Percentiles rank a stretch among this genome's conserved stretches.
These are phyloP conservation scores for Calonectria fujianensis DNA, from an alignment of 2,329 filamentous ascomycete species.

Conservation along the genomic window DNA sequence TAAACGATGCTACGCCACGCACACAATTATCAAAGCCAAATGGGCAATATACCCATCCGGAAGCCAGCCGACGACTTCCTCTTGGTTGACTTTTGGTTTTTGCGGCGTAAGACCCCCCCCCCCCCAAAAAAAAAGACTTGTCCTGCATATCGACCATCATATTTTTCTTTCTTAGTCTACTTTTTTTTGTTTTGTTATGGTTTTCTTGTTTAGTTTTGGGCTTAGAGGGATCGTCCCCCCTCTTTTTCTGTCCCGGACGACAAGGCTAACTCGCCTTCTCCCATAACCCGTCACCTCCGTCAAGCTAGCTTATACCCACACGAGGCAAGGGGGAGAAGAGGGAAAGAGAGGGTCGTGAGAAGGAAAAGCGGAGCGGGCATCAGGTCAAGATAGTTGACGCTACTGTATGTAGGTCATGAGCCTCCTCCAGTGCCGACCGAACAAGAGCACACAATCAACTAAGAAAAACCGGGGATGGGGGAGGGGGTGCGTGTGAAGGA, in stretches of 20 bases:
- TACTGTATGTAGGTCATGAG: slow-evolving; percentile 16
- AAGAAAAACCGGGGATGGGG: background rate
- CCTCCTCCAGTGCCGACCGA: background rate
- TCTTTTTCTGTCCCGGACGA: background rate
- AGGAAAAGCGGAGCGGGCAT: too few relatives aligned
- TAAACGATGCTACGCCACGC: slow-evolving; percentile 11
- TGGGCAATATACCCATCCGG: slow-evolving; percentile 12
- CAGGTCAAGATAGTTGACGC: background rate
- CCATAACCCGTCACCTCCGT: background rate
- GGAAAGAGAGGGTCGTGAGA: background rate
- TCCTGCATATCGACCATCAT: slow-evolving; percentile 2
- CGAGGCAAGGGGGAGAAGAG: background rate
- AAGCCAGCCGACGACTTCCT: slow-evolving; percentile 14
- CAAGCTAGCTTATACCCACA: background rate
- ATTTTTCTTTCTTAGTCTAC: background rate
- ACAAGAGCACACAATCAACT: background rate
- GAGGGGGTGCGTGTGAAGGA: too few relatives aligned
- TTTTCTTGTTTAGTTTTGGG: background rate
- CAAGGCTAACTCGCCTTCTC: background rate
- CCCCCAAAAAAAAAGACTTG: too few relatives aligned
- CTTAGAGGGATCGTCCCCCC: background rate
- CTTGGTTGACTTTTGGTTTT: slow-evolving; percentile 3
- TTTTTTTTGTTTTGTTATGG: background rate
- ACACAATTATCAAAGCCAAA: background rate
- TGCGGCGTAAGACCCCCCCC: background rate